Percentiles rank a stretch among this genome's conserved stretches.
Evolutionary conservation across 2,329 filamentous ascomycete genomes (phyloP).

Genomic region (Ophiostoma piceae): DNA sequence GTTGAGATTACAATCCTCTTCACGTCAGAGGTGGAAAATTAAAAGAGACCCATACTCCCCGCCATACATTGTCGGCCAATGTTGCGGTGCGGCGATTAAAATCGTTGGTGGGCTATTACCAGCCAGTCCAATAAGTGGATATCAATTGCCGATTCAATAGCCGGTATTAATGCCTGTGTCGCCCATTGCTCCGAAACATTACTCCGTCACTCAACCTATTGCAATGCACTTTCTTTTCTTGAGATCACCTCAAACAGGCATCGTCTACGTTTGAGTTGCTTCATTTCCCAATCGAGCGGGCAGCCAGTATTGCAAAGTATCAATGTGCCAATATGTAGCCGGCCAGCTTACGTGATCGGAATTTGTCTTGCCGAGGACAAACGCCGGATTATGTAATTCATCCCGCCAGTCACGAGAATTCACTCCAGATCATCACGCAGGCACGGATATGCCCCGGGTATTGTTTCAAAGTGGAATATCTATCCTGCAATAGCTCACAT

Average conservation of each 20-base stretch:
- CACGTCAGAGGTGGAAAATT: conserved; percentile 23
- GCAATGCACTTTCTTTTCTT: too few species aligned
- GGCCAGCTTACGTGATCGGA: background rate
- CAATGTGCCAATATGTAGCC: background rate
- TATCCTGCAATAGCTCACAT: background rate
- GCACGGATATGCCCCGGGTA: background rate
- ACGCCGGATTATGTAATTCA: background rate
- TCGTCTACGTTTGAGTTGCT: background rate
- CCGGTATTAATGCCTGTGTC: background rate
- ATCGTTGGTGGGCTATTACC: background rate
- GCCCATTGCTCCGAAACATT: background rate
- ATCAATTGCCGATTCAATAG: conserved; percentile 10
- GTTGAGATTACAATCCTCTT: background rate
- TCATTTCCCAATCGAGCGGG: background rate
- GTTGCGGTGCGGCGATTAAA: background rate
- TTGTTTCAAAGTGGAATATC: background rate
- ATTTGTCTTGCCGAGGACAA: background rate
- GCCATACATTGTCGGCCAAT: background rate
- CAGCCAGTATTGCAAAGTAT: background rate
- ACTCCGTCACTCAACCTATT: background rate
- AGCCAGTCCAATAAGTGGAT: background rate
- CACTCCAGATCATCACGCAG: background rate
- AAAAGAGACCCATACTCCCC: background rate
- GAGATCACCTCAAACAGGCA: background rate
- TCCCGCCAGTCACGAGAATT: background rate